Conservation (phyloP, 768 basidiomycete genomes). For the Jaapia argillacea region DNA sequence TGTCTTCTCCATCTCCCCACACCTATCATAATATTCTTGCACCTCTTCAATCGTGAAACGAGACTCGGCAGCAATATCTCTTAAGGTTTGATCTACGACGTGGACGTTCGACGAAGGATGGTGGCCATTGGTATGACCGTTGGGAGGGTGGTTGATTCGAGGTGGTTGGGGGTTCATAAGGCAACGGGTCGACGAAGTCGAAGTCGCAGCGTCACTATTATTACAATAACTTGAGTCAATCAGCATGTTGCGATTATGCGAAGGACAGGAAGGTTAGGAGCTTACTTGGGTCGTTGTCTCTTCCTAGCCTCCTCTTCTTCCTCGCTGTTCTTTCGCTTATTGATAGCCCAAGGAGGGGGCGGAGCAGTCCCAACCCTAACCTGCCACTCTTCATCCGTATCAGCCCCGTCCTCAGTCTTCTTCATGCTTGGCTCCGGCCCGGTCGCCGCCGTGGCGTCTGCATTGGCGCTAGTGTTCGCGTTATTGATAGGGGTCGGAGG, state of each 20-base stretch:
- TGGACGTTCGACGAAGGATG: constrained; percentile 39
- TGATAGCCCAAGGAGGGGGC: constrained; percentile 51
- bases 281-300: background rate
- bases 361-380: constrained; percentile 52
- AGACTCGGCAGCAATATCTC: constrained; percentile 57
- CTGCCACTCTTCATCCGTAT: constrained; percentile 53
- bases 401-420: constrained; percentile 64
- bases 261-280: too few species aligned
- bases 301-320: constrained; percentile 18
- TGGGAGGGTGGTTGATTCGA: too few species aligned
- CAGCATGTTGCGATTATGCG: too few species aligned
- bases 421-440: too few species aligned
- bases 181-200: too few species aligned
- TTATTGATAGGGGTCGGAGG: too few species aligned
- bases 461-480: too few species aligned
- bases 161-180: too few species aligned
- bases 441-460: too few species aligned
- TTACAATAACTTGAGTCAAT: too few species aligned
- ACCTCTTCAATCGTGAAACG: constrained; percentile 72
- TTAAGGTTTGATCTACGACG: constrained; percentile 55
- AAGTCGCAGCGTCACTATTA: too few species aligned
- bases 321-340: constrained; percentile 40
- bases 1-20: constrained; percentile 61
- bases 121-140: too few species aligned
- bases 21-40: constrained; percentile 66